Base-by-base conservation (phyloP, 129 eudicot genomes). In the Gnaphalium uliginosum region DNA sequence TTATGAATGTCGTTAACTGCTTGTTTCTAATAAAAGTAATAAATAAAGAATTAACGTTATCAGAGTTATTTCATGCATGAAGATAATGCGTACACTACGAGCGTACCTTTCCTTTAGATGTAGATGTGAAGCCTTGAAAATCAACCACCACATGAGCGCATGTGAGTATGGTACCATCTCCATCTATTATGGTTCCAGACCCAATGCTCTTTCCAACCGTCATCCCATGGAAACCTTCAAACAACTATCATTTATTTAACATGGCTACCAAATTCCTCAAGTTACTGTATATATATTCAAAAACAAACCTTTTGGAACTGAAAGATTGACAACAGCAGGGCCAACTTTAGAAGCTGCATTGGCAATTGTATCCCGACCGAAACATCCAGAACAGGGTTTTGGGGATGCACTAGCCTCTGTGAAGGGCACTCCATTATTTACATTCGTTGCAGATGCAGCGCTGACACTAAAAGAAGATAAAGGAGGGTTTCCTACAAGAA, bases 271-370 rank as follows among this genome's bases (percentile, higher is more conserved):
- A 1, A 51, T n/a, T 6, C 43, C 5, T 68, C 43, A 66, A 76
- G 43, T 58, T 60, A 50, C 59, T 35, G 18, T 61, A 64, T 51
- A 51, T 13, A 27, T 6, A 74, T 63, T 61, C 7, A 66, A 39
- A 32, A 78, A 68, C 76, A 79, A 77, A 90, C 98, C 89, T 72
- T 77, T 84, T 15, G 97, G 93, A 73, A 93, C 96, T 4, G 96
- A 86, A 66, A 93, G 78, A 87, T 93, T 93, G 71, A 93, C 98
- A 24, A 93, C 97, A 71, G 98, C 96, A 62, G 98, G 96, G 70
- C 98, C 96, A 70, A 93, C 86, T 79, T 69, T 88, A 48, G 98
- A 96, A 82, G 98, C 98, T 50, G 98, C 98, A 88, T 93, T 87
- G 35, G 96, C 97, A 76, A 93, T 83, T 46, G 96, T 78, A 79